Evolutionary conservation across 148 eudicot genomes (phyloP).

Genomic region (Camellia sinensis): DNA sequence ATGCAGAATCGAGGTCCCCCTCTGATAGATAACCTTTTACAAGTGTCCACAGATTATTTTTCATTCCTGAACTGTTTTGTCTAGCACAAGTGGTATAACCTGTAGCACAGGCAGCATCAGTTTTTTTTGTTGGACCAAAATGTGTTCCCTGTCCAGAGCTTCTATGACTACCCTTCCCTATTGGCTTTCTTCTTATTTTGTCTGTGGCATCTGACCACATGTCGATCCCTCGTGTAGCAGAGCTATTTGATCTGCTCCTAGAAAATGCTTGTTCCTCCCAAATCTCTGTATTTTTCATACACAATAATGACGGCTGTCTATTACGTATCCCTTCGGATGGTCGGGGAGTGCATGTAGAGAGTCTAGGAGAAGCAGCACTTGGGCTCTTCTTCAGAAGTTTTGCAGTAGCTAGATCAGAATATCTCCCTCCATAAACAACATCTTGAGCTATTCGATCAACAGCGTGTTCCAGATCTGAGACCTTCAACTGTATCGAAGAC

Average conservation of each 20-base stretch:
- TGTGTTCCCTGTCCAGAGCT: slow-evolving; percentile 28
- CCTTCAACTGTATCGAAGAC: slow-evolving; percentile 64
- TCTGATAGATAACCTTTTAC: slow-evolving; percentile 49
- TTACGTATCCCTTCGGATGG: slow-evolving; percentile 47
- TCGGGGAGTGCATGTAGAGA: slow-evolving; percentile 68
- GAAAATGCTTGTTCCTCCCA: slow-evolving; percentile 42
- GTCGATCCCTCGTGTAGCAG: slow-evolving; percentile 28
- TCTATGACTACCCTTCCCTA: slow-evolving; percentile 28
- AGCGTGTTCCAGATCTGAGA: slow-evolving; percentile 61
- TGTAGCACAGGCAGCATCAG: slow-evolving; percentile 24
- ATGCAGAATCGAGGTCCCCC: slow-evolving; percentile 78
- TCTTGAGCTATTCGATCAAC: slow-evolving; percentile 57
- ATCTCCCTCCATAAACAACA: slow-evolving; percentile 39
- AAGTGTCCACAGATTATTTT: slow-evolving; percentile 45
- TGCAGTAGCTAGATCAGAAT: slow-evolving; percentile 33
- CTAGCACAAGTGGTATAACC: slow-evolving; percentile 27
- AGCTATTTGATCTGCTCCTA: slow-evolving; percentile 38
- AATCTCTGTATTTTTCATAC: slow-evolving; percentile 31
- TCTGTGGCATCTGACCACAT: slow-evolving; percentile 38
- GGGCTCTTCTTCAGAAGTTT: slow-evolving; percentile 44
- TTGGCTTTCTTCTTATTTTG: slow-evolving; percentile 39
- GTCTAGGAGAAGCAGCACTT: slow-evolving; percentile 52
- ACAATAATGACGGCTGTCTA: slow-evolving; percentile 34
- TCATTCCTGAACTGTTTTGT: slow-evolving; percentile 31
- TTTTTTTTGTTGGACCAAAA: slow-evolving; percentile 33